Conservation (phyloP, 352 stramenopile species). For the Phytophthora nicotianae region DNA sequence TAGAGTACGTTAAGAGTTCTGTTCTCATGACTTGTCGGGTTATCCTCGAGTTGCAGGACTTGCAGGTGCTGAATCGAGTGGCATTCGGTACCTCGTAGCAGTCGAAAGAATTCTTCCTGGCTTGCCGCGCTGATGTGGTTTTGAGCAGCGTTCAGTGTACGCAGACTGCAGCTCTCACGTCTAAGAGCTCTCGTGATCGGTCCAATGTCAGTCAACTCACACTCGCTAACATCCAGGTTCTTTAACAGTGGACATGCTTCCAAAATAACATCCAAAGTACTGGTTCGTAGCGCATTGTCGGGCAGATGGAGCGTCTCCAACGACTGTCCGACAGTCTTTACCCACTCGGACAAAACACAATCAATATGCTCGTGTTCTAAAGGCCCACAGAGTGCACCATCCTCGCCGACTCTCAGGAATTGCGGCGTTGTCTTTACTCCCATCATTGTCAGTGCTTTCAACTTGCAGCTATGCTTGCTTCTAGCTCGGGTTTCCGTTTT, state of each 20-base stretch:
- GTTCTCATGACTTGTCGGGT: conserved; percentile 30
- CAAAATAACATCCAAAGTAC: conserved; percentile 33
- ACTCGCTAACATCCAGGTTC: conserved; percentile 45
- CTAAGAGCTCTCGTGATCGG: conserved; percentile 37
- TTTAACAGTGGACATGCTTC: conserved; percentile 38
- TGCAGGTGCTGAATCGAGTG: conserved; percentile 25
- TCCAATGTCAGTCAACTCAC: conserved; percentile 38
- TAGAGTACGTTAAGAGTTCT: conserved; percentile 25
- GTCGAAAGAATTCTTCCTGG: conserved; percentile 28
- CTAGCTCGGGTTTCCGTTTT: conserved; percentile 7
- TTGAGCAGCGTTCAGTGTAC: conserved; percentile 40
- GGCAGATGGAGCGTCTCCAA: conserved; percentile 39
- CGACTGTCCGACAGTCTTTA: conserved; percentile 23
- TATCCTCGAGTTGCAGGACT: conserved; percentile 44
- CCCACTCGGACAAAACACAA: conserved; percentile 25
- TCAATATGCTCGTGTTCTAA: conserved; percentile 7
- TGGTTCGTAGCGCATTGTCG: conserved; percentile 31
- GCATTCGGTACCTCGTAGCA: conserved; percentile 25
- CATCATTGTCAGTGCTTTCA: conserved; percentile 44
- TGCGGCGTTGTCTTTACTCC: conserved; percentile 22
- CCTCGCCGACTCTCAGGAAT: conserved; percentile 4
- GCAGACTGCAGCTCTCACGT: conserved; percentile 23
- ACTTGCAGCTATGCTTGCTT: not conserved
- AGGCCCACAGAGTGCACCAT: conserved; percentile 5
- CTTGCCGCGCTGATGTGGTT: conserved; percentile 43